Evolutionary conservation across 179 eudicot species (phyloP), one percentile per base, ranked within the genome.

Genomic region (Spinacia oleracea): DNA sequence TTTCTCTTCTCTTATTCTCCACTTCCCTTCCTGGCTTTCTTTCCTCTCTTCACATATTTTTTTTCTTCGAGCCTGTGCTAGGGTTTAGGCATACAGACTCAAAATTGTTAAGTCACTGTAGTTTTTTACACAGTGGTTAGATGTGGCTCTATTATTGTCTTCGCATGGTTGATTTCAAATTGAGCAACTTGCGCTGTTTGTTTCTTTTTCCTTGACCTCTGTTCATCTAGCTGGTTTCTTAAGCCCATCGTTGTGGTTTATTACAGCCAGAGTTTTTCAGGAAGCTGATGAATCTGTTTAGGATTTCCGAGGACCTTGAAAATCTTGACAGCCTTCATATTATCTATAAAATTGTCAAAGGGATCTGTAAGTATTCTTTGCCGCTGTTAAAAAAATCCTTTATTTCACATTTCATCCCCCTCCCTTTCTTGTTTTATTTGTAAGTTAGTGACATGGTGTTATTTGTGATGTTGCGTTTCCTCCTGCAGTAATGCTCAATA

Each of bases 401-500:
- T 40, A 76, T 55, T 58, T 77, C 48, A n/a, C n/a, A n/a, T 16
- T 45, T 25, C 45, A 32, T 62, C 4, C 20, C 9, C 9, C 16
- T 35, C 69, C 3, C 51, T 70, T 20, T 34, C 51, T 34, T 34
- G 51, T 55, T 66, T 25, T 2, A 50, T 72, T 3, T 65, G 1
- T 65, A 65, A 65, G 5, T 34, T 34, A 15, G 25, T 65, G 70
- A 65, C 45, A 65, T 72, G 77, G 67, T 35, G 64, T 81, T 32
- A 38, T 51, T 45, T 60, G 79, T 68, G 70, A 77, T 77, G 68
- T 59, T 69, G 32, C 55, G 56, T 9, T 80, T 56, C 34, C 82
- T 58, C 27, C 31, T 93, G 97, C 96, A 96, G 99, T 96, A 84
- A 80, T 89, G 82, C 91, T 94, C 40, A 96, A 96, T 83, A 92